These are phyloP conservation scores for Wickerhamomyces tratensis DNA, from an alignment of 805 yeast genomes.

Conservation along the genomic window DNA sequence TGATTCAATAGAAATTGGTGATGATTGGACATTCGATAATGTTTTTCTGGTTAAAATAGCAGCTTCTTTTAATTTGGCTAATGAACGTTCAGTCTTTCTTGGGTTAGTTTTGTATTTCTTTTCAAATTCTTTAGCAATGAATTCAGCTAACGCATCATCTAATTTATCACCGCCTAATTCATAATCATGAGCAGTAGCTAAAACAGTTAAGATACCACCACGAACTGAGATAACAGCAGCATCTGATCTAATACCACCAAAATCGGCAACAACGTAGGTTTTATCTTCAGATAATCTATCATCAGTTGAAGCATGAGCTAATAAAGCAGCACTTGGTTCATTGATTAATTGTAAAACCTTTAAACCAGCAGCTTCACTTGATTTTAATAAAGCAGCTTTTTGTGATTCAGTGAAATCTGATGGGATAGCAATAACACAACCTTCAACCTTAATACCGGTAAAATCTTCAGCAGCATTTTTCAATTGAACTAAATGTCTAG, in stretches of 20 bases:
- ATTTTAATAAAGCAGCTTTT: slow-evolving; percentile 47
- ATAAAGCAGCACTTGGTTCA: slow-evolving; percentile 87
- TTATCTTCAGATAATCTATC: slow-evolving; percentile 42
- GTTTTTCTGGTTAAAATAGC: slow-evolving; percentile 84
- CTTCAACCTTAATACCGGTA: slow-evolving; percentile 71
- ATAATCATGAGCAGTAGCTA: slow-evolving; percentile 76
- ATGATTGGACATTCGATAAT: slow-evolving; percentile 76
- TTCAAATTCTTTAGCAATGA: slow-evolving; percentile 88
- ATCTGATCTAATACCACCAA: slow-evolving; percentile 93
- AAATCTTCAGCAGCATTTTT: slow-evolving; percentile 88
- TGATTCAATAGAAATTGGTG: slow-evolving; percentile 91
- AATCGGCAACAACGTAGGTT: slow-evolving; percentile 86
- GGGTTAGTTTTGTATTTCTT: slow-evolving; percentile 81
- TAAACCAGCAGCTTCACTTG: slow-evolving; percentile 65
- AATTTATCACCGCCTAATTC: slow-evolving; percentile 83
- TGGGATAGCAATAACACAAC: slow-evolving; percentile 85
- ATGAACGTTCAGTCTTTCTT: slow-evolving; percentile 67
- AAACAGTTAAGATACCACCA: slow-evolving; percentile 86
- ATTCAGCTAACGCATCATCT: slow-evolving; percentile 72
- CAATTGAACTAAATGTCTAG: slow-evolving; percentile 76
- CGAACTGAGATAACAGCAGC: slow-evolving; percentile 90
- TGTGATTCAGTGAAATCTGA: slow-evolving; percentile 75
- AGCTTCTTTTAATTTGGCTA: slow-evolving; percentile 82
- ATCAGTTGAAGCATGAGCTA: slow-evolving; percentile 57
- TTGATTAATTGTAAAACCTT: slow-evolving; percentile 78